phyloP scores from a whole-genome alignment of 2,329 filamentous ascomycete species.

The Pseudopithomyces maydicus region DNA sequence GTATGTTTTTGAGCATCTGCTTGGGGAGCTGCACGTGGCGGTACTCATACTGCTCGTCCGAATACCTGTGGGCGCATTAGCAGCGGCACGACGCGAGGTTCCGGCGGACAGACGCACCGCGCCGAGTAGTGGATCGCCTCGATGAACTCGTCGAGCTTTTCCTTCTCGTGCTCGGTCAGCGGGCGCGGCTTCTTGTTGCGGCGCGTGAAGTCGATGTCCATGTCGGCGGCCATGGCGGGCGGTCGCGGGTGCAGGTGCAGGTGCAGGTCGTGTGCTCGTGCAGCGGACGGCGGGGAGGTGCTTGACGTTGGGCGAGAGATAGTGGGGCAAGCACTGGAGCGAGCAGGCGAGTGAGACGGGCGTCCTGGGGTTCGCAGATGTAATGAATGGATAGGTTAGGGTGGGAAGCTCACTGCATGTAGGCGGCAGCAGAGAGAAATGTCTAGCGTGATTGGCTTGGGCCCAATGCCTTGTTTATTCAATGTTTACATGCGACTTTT shows the following conservation, averaged over 20 bases:
- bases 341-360: background rate
- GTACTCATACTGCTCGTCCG: slow-evolving; percentile 91
- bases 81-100: slow-evolving; percentile 15
- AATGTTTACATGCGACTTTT: slow-evolving; percentile 4
- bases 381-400: background rate
- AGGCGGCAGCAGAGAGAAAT: slow-evolving; percentile 2
- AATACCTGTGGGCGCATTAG: slow-evolving; percentile 70
- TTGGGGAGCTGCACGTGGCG: slow-evolving; percentile 97
- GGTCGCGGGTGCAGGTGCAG: slow-evolving; percentile 10
- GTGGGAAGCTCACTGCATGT: background rate
- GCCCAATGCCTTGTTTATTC: slow-evolving; percentile 5
- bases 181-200: slow-evolving; percentile 86
- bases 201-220: slow-evolving; percentile 79
- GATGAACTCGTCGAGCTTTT: slow-evolving; percentile 86
- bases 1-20: slow-evolving; percentile 96
- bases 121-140: slow-evolving; percentile 95
- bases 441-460: slow-evolving; percentile 1
- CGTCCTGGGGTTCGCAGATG: background rate
- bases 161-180: slow-evolving; percentile 79
- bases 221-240: slow-evolving; percentile 36
- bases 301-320: background rate
- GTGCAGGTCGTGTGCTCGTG: slow-evolving; percentile 34
- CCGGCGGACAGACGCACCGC: slow-evolving; percentile 62
- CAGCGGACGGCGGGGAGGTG: slow-evolving; percentile 5
- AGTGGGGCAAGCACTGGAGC: slow-evolving; percentile 4